Conservation (phyloP, 139 green algal genomes). For the Chlorella sp. region DNA sequence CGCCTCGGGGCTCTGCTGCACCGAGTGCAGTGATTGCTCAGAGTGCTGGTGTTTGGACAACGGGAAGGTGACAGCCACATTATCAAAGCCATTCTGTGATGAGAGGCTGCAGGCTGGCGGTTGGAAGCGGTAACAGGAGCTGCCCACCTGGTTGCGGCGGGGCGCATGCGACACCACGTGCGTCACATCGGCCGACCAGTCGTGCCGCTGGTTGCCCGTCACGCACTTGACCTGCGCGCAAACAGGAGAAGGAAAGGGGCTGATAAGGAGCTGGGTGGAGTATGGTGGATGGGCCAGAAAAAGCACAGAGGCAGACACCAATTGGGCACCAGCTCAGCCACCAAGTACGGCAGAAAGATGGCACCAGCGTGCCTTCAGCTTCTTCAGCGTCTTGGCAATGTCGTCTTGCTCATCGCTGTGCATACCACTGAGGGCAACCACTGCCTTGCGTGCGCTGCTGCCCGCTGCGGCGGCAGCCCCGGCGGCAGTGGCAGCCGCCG, state of each 20-base stretch:
- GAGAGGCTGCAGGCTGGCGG: too few species aligned
- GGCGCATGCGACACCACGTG: slow-evolving; percentile 8
- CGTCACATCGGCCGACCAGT: not conserved
- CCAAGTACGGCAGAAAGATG: not conserved
- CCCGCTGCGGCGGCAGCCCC: not conserved
- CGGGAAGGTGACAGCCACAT: too few species aligned
- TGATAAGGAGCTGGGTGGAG: not conserved
- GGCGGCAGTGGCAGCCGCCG: not conserved
- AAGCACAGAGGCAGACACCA: not conserved
- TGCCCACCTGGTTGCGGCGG: slow-evolving; percentile 11
- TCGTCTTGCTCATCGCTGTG: slow-evolving; percentile 19
- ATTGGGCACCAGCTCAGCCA: not conserved
- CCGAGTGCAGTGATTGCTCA: too few species aligned
- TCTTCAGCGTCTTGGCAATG: not conserved
- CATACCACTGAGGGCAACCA: slow-evolving; percentile 12
- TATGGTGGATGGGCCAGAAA: not conserved
- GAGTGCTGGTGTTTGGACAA: too few species aligned
- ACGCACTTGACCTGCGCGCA: slow-evolving; percentile 11
- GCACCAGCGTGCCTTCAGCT: not conserved
- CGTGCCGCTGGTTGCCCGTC: slow-evolving; percentile 16
- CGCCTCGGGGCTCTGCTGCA: too few species aligned
- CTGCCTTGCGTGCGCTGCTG: not conserved
- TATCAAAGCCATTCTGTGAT: too few species aligned
- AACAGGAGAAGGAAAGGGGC: too few species aligned
- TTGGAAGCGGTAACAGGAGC: too few species aligned